phyloP scores from a whole-genome alignment of 208 protist species.

The Trypanosoma melophagium region DNA sequence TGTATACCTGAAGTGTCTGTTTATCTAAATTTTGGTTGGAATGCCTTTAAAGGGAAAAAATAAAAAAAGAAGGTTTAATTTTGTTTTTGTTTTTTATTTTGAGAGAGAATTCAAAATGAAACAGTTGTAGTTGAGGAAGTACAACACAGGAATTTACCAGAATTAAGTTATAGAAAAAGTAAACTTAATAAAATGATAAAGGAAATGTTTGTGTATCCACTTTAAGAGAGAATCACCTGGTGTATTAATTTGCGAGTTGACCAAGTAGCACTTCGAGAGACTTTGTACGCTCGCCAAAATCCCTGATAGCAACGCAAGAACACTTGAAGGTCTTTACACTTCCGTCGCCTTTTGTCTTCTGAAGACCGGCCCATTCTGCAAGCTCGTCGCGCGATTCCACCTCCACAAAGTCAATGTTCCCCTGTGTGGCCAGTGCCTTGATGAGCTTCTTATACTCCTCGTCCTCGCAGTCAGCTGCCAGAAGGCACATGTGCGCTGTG shows the following conservation, averaged over 20 bases:
- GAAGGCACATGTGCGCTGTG: conserved; percentile 45
- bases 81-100: too few relatives aligned
- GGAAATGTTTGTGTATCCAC: not conserved
- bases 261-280: conserved; percentile 40
- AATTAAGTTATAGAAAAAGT: conserved; percentile 10
- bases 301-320: conserved; percentile 43
- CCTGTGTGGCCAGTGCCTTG: conserved; percentile 34
- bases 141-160: not conserved
- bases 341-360: conserved; percentile 29
- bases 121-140: not conserved
- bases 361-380: conserved; percentile 42
- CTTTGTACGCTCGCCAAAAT: conserved; percentile 46
- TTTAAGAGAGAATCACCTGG: not conserved
- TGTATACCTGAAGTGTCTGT: too few relatives aligned
- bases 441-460: conserved; percentile 58
- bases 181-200: conserved; percentile 17
- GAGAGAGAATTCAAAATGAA: too few relatives aligned
- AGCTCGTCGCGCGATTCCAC: conserved; percentile 35
- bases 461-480: conserved; percentile 51
- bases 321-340: conserved; percentile 43
- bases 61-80: too few relatives aligned
- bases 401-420: conserved; percentile 46
- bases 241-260: conserved; percentile 24
- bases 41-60: too few relatives aligned
- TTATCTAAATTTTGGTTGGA: too few relatives aligned